Conservation (phyloP, 2,329 filamentous ascomycete species). For the Phaeosphaeria sp. region DNA sequence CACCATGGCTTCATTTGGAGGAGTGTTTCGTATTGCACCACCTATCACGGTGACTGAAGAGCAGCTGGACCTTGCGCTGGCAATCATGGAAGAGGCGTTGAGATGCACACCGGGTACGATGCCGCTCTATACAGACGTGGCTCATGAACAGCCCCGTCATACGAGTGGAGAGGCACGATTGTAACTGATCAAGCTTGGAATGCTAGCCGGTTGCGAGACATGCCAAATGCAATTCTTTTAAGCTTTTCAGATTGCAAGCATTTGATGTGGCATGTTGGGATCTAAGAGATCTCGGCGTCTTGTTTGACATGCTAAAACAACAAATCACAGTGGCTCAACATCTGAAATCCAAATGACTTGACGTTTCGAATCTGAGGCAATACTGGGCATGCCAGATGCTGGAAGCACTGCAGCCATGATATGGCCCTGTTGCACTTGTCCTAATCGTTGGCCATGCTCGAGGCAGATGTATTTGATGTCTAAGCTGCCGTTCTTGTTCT, state of each 20-base stretch:
- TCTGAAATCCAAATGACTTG: too few relatives aligned
- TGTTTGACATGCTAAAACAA: too few relatives aligned
- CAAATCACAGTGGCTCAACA: too few relatives aligned
- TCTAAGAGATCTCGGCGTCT: not conserved
- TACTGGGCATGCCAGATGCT: too few relatives aligned
- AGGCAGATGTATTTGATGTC: too few relatives aligned
- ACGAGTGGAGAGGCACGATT: not conserved
- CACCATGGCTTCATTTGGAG: slow-evolving; percentile 53
- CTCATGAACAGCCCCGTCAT: not conserved
- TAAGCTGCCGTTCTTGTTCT: too few relatives aligned
- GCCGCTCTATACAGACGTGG: not conserved
- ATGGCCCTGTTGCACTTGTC: too few relatives aligned
- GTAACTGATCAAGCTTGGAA: not conserved
- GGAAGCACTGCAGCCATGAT: too few relatives aligned
- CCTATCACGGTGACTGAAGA: slow-evolving; percentile 62
- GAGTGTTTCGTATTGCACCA: slow-evolving; percentile 65
- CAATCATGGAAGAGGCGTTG: not conserved
- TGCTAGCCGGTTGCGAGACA: not conserved
- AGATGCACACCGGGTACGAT: not conserved
- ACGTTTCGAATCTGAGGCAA: too few relatives aligned
- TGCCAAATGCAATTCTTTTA: not conserved
- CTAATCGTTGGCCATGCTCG: too few relatives aligned
- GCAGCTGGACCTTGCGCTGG: slow-evolving; percentile 48
- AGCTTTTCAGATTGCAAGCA: too few relatives aligned
- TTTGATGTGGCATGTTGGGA: not conserved